Conservation (phyloP, 1,139 yeast species). For the Debaryomycetaceae sp. region DNA sequence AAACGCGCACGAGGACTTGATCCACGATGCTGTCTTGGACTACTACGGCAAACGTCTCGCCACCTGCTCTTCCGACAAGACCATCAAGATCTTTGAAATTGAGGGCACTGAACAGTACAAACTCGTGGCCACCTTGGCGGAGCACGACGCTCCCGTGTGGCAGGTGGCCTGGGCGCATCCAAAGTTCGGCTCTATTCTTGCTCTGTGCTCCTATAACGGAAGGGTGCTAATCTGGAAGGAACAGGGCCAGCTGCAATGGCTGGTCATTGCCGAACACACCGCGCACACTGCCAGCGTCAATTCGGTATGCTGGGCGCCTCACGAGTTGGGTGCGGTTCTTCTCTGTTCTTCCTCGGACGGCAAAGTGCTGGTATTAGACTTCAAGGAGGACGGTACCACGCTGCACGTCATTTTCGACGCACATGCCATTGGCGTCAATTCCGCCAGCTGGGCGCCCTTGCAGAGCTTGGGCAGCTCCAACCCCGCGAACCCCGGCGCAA, state of each 20-base stretch:
- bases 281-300: conserved; percentile 92
- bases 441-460: conserved; percentile 94
- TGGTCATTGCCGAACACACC: conserved; percentile 75
- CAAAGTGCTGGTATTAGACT: conserved; percentile 78
- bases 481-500: conserved; percentile 8
- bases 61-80: conserved; percentile 90
- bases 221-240: conserved; percentile 93
- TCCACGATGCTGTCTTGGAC: conserved; percentile 94
- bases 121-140: conserved; percentile 71
- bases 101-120: conserved; percentile 72
- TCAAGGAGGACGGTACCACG: conserved; percentile 82
- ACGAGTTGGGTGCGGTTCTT: conserved; percentile 87
- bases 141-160: conserved; percentile 98
- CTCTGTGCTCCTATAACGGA: conserved; percentile 94
- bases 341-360: conserved; percentile 94
- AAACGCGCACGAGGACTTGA: conserved; percentile 78
- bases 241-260: conserved; percentile 73
- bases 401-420: conserved; percentile 60
- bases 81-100: conserved; percentile 84
- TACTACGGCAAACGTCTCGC: conserved; percentile 94
- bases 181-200: conserved; percentile 88
- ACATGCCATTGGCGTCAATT: conserved; percentile 86
- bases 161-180: conserved; percentile 99
- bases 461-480: conserved; percentile 6
- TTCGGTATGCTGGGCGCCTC: conserved; percentile 96